phyloP scores from a whole-genome alignment of 2,329 filamentous ascomycete genomes.

The Seiridium unicorne region DNA sequence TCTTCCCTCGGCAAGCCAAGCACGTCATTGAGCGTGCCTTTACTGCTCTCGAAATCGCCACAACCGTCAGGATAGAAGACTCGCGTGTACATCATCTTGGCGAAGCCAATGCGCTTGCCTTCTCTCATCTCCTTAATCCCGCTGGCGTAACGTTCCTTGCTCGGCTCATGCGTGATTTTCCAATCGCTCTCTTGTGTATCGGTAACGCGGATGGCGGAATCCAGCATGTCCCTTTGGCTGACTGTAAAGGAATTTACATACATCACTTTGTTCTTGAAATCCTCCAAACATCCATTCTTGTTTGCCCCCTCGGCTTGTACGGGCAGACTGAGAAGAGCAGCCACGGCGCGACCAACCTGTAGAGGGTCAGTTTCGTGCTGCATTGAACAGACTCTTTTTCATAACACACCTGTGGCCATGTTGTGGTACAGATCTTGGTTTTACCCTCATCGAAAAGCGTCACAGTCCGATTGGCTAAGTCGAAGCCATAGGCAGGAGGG shows the following conservation, averaged over 20 bases:
- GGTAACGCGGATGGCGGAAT: constrained; percentile 55
- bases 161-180: constrained; percentile 49
- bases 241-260: constrained; percentile 56
- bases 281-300: constrained; percentile 33
- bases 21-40: constrained; percentile 44
- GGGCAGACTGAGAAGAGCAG: constrained; percentile 47
- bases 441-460: constrained; percentile 56
- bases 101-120: constrained; percentile 43
- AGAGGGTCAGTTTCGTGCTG: too few species aligned
- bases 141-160: constrained; percentile 44
- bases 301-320: constrained; percentile 26
- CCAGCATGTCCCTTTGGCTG: constrained; percentile 64
- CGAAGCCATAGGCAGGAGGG: constrained; percentile 43
- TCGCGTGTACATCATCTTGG: constrained; percentile 52
- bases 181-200: constrained; percentile 59
- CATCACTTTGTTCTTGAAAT: constrained; percentile 46
- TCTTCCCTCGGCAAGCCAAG: constrained; percentile 59
- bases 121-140: constrained; percentile 42
- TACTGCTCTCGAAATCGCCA: constrained; percentile 39
- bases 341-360: constrained; percentile 42
- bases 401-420: constrained; percentile 24
- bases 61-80: constrained; percentile 47
- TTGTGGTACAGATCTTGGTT: constrained; percentile 47
- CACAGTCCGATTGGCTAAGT: constrained; percentile 38
- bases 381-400: too few species aligned